Conservation (phyloP, 208 protist species). For the Vickermania spadyakhi region DNA sequence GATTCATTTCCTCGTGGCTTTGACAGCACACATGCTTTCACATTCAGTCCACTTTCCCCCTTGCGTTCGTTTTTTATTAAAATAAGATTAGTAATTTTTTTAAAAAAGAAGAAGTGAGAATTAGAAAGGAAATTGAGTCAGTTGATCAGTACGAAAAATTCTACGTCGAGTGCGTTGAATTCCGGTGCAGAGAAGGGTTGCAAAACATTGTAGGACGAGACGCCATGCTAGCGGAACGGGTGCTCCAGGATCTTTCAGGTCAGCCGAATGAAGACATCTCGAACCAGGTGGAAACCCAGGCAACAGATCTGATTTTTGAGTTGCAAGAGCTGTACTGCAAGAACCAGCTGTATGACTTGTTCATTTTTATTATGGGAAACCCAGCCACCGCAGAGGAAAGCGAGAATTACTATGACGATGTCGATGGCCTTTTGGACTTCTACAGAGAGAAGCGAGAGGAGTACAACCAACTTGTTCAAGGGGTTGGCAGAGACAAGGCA, state of each 20-base stretch:
- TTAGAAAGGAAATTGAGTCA: too few species aligned
- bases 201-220: too few species aligned
- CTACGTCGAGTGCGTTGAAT: too few species aligned
- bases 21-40: too few species aligned
- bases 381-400: slow-evolving; percentile 45
- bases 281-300: slow-evolving; percentile 25
- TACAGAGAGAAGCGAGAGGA: slow-evolving; percentile 18
- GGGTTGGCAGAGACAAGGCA: slow-evolving; percentile 4
- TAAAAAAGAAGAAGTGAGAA: too few species aligned
- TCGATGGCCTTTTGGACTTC: slow-evolving; percentile 56
- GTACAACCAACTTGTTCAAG: slow-evolving; percentile 14
- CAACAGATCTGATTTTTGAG: slow-evolving; percentile 34
- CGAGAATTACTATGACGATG: slow-evolving; percentile 73
- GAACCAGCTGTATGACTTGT: slow-evolving; percentile 58
- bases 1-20: too few species aligned
- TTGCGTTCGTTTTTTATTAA: too few species aligned
- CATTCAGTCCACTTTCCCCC: too few species aligned
- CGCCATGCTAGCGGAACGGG: background rate
- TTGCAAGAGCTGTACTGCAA: slow-evolving; percentile 79
- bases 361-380: slow-evolving; percentile 66
- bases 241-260: background rate
- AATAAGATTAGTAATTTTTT: too few species aligned
- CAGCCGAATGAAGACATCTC: slow-evolving; percentile 10
- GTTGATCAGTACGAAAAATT: too few species aligned
- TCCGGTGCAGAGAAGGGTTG: too few species aligned